Base-by-base conservation (phyloP, 345 rosid species). In the Aurinia saxatilis region DNA sequence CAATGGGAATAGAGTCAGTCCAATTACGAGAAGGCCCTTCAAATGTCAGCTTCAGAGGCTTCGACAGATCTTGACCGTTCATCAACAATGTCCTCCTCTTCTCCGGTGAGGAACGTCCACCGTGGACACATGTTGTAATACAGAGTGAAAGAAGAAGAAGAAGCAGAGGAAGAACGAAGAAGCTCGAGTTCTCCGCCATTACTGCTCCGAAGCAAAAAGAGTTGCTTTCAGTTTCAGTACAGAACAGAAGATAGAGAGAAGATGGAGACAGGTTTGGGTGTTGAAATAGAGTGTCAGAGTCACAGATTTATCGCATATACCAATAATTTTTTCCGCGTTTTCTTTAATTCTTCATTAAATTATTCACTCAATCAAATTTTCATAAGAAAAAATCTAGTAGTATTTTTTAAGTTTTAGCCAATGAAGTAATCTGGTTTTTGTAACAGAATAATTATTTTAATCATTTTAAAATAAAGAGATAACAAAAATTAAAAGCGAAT, bases 1-100 rank as follows among this genome's bases (percentile, higher is more conserved):
- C 95, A 23, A 90, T 76, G 7, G 97, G 97, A 67, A 83, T 76
- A 13, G 97, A 83, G 57, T 93, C 97, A 5, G 96, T 90, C 90
- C 90, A 93, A 63, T 82, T 71, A 58, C 82, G 68, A 31, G 96
- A 90, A 0, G 97, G 96, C 33, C 75, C 90, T 31, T 34, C 35
- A 63, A 90, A 93, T 3, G 75, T 81, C 35, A 90, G 61, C 80
- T 81, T 87, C 47, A 87, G 64, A 6, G 88, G 82, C 63, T 44
- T 70, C 8, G 79, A 67, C 34, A 41, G 70, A 39, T 65, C 82
- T 6, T 64, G 56, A 34, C 63, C 77, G 27, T 54, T 73, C 55
- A 39, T 46, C 16, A 55, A 52, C 16, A 57, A 56, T 41, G 51
- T 72, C 81, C 60, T 73, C 64, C 72, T 79, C 79, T 84, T 80